A percentile compares a stretch with the other conserved stretches of the same genome.
These are phyloP conservation scores for Cladosporium sp. DNA, from an alignment of 2,329 filamentous ascomycete species.

Conservation along the genomic window DNA sequence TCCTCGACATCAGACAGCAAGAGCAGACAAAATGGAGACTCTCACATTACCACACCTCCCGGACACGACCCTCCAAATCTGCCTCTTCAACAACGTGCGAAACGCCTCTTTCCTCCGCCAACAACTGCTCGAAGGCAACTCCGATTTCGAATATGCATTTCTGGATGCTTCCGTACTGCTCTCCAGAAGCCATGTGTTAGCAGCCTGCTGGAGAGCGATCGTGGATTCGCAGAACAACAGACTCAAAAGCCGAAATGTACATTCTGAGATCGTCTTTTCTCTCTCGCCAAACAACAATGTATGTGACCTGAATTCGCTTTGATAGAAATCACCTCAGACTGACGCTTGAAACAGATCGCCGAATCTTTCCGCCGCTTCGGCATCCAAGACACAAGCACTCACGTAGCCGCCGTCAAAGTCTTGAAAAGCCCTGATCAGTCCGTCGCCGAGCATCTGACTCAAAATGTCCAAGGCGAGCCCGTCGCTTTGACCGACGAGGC, in stretches of 20 bases:
- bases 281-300: conserved; percentile 82
- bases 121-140: conserved; percentile 80
- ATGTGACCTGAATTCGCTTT: no score
- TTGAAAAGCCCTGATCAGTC: conserved; percentile 39
- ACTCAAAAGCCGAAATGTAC: conserved; percentile 77
- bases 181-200: conserved; percentile 67
- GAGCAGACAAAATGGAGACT: no score
- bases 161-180: conserved; percentile 78
- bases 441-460: conserved; percentile 57
- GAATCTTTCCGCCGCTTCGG: conserved; percentile 90
- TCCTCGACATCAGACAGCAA: no score
- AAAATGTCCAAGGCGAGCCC: conserved; percentile 58
- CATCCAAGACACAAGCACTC: conserved; percentile 64
- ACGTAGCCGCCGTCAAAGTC: conserved; percentile 80
- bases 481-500: conserved; percentile 59
- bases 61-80: conserved; percentile 59
- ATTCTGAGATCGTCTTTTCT: conserved; percentile 81
- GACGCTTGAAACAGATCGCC: conserved; percentile 63
- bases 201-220: conserved; percentile 74
- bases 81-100: conserved; percentile 68
- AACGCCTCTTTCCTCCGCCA: conserved; percentile 76
- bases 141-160: conserved; percentile 88
- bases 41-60: conserved; percentile 74
- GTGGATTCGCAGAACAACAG: conserved; percentile 58
- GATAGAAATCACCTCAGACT: background rate